Percentiles rank a stretch among this genome's conserved stretches.
Evolutionary conservation across 1,284 basidiomycete genomes (phyloP).

Genomic region (Coriolopsis trogii): DNA sequence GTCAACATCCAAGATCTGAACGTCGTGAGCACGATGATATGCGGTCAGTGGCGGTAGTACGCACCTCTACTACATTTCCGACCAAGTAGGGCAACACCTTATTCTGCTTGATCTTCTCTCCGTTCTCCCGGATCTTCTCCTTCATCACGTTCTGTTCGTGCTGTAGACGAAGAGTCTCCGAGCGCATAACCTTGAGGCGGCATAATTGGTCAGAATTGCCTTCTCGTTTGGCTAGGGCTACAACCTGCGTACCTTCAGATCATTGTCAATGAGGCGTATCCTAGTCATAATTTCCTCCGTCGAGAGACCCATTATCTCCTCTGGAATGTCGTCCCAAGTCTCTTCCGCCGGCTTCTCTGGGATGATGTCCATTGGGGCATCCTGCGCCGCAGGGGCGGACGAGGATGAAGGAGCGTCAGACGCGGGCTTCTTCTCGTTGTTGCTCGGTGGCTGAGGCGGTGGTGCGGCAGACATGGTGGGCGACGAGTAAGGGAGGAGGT

Average conservation of each 20-base stretch:
- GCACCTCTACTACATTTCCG: conserved; percentile 94
- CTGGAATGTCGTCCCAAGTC: conserved; percentile 82
- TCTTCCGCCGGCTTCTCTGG: conserved; percentile 73
- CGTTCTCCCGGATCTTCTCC: conserved; percentile 98
- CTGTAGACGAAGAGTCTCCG: conserved; percentile 88
- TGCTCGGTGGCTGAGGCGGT: conserved; percentile 52
- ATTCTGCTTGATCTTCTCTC: conserved; percentile 99
- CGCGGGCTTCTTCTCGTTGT: conserved; percentile 55
- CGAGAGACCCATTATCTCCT: conserved; percentile 71
- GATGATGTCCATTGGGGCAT: conserved; percentile 70
- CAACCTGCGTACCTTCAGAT: conserved; percentile 76
- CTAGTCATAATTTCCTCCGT: conserved; percentile 88
- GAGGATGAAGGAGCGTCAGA: conserved; percentile 39
- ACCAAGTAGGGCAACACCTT: conserved; percentile 98
- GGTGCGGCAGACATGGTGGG: conserved; percentile 64
- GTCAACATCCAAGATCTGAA: conserved; percentile 93
- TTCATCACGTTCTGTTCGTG: conserved; percentile 97
- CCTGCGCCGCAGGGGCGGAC: conserved; percentile 37
- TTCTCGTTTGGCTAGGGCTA: background rate
- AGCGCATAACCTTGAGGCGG: conserved; percentile 85
- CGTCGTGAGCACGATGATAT: background rate
- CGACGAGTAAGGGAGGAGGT: conserved; percentile 14
- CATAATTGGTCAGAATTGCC: background rate
- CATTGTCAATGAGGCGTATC: conserved; percentile 91
- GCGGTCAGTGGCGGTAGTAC: conserved; percentile 21